These are phyloP conservation scores for Leccinum aurantiacum DNA, from an alignment of 768 basidiomycete species.

Conservation along the genomic window DNA sequence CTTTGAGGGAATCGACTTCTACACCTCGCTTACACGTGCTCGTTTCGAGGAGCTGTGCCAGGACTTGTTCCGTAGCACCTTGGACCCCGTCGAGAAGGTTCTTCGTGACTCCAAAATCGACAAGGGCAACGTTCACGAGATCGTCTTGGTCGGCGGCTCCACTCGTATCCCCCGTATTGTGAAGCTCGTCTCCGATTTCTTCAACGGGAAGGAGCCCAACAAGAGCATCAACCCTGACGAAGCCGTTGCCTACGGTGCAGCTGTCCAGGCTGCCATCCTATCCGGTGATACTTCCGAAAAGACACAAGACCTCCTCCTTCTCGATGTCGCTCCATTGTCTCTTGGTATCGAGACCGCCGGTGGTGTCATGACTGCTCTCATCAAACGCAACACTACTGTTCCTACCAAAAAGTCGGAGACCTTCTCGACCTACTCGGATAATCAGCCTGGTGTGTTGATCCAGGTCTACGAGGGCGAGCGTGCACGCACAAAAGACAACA, in stretches of 20 bases:
- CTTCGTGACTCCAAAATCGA: constrained; percentile 98
- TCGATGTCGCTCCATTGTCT: constrained; percentile 89
- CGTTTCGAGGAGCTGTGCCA: constrained; percentile 69
- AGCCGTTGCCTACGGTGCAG: constrained; percentile 98
- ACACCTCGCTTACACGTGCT: constrained; percentile 96
- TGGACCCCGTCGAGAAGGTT: constrained; percentile 97
- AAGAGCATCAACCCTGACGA: constrained; percentile 99
- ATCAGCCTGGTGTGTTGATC: constrained; percentile 97
- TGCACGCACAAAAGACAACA: constrained; percentile 98
- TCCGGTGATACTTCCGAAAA: constrained; percentile 98
- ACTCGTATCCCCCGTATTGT: constrained; percentile 98
- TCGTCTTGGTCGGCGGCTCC: constrained; percentile 96
- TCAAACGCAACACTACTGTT: constrained; percentile 98
- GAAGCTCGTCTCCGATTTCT: constrained; percentile 97
- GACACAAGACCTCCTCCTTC: constrained; percentile 93
- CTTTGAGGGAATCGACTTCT: constrained; percentile 97
- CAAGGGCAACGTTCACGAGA: constrained; percentile 93
- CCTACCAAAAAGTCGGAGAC: constrained; percentile 99
- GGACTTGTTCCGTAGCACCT: constrained; percentile 90
- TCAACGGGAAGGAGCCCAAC: constrained; percentile 98
- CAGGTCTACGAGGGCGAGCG: constrained; percentile 99
- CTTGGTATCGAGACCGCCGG: constrained; percentile 98
- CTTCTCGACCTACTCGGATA: constrained; percentile 98
- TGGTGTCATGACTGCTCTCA: constrained; percentile 98
- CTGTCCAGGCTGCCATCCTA: constrained; percentile 97